Percentiles rank a stretch among this genome's conserved stretches.
Evolutionary conservation across 2,329 filamentous ascomycete species (phyloP).

Genomic region (Orbilia javanica): DNA sequence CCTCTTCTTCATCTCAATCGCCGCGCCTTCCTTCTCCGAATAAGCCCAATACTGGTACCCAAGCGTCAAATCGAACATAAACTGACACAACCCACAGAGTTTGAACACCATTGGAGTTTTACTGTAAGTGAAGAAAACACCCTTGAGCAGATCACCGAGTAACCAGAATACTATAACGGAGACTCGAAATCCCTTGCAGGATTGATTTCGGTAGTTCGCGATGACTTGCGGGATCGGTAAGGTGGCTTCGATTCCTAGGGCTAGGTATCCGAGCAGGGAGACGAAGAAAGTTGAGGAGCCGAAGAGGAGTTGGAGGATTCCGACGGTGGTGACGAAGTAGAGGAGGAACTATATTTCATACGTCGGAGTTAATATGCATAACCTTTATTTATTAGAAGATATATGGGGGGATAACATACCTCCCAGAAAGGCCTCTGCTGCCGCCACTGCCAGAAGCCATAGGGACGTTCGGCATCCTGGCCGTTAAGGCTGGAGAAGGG

Average conservation of each 20-base stretch:
- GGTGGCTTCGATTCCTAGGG: slow-evolving; percentile 82
- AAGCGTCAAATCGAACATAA: slow-evolving; percentile 79
- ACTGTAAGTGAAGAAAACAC: slow-evolving; percentile 82
- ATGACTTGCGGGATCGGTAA: slow-evolving; percentile 83
- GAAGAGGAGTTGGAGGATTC: slow-evolving; percentile 76
- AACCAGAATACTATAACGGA: slow-evolving; percentile 84
- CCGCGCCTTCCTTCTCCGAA: slow-evolving; percentile 66
- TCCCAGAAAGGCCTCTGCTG: slow-evolving; percentile 73
- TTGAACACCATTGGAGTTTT: slow-evolving; percentile 84
- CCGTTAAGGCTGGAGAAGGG: slow-evolving; percentile 31
- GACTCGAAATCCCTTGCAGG: slow-evolving; percentile 81
- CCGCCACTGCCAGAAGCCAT: slow-evolving; percentile 60
- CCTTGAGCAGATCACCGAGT: slow-evolving; percentile 84
- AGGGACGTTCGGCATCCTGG: slow-evolving; percentile 51
- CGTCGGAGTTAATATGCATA: neutral
- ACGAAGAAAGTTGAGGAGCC: slow-evolving; percentile 75
- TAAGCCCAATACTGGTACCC: slow-evolving; percentile 81
- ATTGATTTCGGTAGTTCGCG: slow-evolving; percentile 76
- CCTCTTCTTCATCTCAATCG: slow-evolving; percentile 53
- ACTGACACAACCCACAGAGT: slow-evolving; percentile 84
- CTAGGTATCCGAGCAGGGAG: slow-evolving; percentile 77
- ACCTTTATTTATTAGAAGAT: neutral
- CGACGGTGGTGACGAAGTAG: slow-evolving; percentile 74
- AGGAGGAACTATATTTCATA: slow-evolving; percentile 70
- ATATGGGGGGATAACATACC: slow-evolving; percentile 2